Conservation (phyloP, 768 basidiomycete genomes). For the Pisolithus tinctorius region DNA sequence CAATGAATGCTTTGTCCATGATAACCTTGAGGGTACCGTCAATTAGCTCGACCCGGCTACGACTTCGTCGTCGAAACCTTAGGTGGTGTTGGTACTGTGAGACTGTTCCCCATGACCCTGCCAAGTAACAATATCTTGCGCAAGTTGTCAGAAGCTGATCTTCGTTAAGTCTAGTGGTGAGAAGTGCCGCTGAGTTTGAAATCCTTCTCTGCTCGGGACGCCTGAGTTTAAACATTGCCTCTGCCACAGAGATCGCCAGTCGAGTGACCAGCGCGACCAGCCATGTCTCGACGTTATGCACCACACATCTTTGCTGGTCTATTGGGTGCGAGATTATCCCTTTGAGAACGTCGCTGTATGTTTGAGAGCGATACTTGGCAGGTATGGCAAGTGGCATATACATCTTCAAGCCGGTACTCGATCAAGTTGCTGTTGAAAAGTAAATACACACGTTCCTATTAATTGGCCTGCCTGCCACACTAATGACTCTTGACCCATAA, state of each 20-base stretch:
- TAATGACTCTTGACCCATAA: slow-evolving; percentile 7
- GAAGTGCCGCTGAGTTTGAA: neutral
- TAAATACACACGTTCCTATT: slow-evolving; percentile 5
- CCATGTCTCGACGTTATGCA: slow-evolving; percentile 34
- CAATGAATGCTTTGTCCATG: too few relatives aligned
- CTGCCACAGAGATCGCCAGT: neutral
- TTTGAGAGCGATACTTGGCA: slow-evolving; percentile 16
- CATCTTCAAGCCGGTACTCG: slow-evolving; percentile 51
- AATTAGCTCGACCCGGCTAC: too few relatives aligned
- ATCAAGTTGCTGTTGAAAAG: slow-evolving; percentile 9
- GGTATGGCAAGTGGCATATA: slow-evolving; percentile 60
- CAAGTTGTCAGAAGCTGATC: too few relatives aligned
- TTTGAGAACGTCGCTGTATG: neutral
- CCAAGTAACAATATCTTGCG: too few relatives aligned
- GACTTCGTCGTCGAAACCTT: too few relatives aligned
- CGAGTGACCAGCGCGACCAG: neutral
- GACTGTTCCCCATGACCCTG: too few relatives aligned
- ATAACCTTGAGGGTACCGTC: too few relatives aligned
- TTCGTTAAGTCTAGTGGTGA: neutral
- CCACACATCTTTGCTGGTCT: slow-evolving; percentile 51
- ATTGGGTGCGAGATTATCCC: slow-evolving; percentile 37
- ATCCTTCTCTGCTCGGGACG: too few relatives aligned
- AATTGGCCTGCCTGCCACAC: neutral
- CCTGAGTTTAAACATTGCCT: neutral
- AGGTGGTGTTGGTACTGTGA: too few relatives aligned